These are phyloP conservation scores for Beauveria caledonica DNA, from an alignment of 2,329 filamentous ascomycete genomes.

Conservation along the genomic window DNA sequence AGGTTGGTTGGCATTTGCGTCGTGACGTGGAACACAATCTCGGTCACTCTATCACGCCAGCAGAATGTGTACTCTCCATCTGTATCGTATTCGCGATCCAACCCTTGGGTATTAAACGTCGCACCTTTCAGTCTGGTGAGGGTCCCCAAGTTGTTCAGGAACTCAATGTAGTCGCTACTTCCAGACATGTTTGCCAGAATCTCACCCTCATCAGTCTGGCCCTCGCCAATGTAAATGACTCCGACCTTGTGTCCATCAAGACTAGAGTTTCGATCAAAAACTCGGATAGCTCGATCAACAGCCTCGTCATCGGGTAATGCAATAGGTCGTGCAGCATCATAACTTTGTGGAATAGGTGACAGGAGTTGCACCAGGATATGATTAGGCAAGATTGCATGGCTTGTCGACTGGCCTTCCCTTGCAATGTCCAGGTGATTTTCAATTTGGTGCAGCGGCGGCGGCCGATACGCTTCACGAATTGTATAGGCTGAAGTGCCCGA, in stretches of 20 bases:
- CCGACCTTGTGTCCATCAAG: conserved; percentile 95
- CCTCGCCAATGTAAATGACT: conserved; percentile 84
- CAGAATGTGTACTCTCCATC: conserved; percentile 87
- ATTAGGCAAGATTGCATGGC: conserved; percentile 60
- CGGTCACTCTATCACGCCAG: conserved; percentile 90
- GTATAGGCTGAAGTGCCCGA: conserved; percentile 56
- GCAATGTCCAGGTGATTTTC: conserved; percentile 38
- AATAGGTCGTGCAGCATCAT: conserved; percentile 59
- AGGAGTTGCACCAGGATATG: conserved; percentile 64
- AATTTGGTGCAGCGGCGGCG: conserved; percentile 49
- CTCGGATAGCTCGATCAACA: conserved; percentile 63
- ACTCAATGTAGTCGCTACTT: conserved; percentile 79
- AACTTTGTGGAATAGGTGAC: conserved; percentile 51
- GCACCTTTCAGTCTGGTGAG: conserved; percentile 73
- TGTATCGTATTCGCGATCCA: conserved; percentile 67
- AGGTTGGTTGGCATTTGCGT: conserved; percentile 95
- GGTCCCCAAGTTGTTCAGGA: conserved; percentile 74
- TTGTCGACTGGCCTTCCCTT: conserved; percentile 43
- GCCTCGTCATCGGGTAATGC: conserved; percentile 64
- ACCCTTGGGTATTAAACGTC: conserved; percentile 84
- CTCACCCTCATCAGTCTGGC: conserved; percentile 72
- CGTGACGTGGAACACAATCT: conserved; percentile 90
- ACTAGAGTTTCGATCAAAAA: conserved; percentile 80
- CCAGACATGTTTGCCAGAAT: conserved; percentile 83
- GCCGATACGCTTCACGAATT: conserved; percentile 51